Evolutionary conservation across 768 basidiomycete species (phyloP), one percentile per base, ranked within the genome.

Genomic region (Baorangia bicolor): DNA sequence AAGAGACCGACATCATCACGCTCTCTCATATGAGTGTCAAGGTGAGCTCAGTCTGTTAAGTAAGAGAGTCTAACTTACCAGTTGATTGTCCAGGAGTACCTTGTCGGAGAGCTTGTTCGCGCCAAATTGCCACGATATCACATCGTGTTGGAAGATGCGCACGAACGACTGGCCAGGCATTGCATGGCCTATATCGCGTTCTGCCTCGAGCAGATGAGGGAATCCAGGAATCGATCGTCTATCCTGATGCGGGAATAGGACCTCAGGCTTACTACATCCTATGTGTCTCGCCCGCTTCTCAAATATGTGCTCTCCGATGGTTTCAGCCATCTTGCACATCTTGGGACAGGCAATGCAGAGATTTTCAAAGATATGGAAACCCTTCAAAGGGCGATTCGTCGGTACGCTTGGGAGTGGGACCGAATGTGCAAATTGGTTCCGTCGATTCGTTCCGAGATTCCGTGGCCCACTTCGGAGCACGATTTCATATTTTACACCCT

Each of bases 21-120:
- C 53, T 51, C 0, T 57, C 63, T 23, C 63, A 61, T n/a, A 56
- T 56, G 58, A 64, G 62, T 39, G 49, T 64, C 16, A 63, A 56
- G 44, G 62, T 64, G n/a, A 43, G 44, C 10, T 18, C 2, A 2
- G 12, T 34, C 23, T 11, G 23, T 16, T 13, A 1, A 31, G n/a
- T n/a, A 31, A 6, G 14, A 33, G 7, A 13, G 16, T 11, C 23
- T n/a, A n/a, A 2, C 47, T 48, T 27, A 39, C 5, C 21, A 34
- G 10, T 1, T n/a, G n/a, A 2, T n/a, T 16, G 2, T 25, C 4
- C 10, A 64, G 62, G 51, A 64, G 4, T 63, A 63, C 35, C 62
- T 63, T 0, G 1, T 56, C 0, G 62, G 58, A 23, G 54, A 53
- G 11, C 51, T 64, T 0, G 28, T 60, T 27, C 9, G 1, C 0